Base-by-base conservation (phyloP, 805 yeast species). In the Metschnikowia gelsemii region DNA sequence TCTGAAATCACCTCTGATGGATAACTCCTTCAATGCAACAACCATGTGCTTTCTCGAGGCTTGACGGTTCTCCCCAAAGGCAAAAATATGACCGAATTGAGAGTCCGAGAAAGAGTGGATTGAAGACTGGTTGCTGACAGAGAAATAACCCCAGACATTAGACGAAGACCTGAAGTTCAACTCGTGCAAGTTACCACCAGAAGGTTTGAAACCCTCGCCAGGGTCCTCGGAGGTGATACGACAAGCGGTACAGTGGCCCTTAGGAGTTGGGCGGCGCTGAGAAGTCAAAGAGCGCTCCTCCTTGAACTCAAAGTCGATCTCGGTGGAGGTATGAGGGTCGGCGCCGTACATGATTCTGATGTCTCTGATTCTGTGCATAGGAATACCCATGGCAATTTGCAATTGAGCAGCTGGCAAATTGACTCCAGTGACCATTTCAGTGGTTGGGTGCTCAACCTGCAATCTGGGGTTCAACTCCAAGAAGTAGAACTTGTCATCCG, bases 381-480 rank as follows among this genome's bases (percentile, higher is more conserved):
- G 98, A 46, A 93, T 80, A 79, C 99, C 99, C 99, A 93, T 93
- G 50, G 99, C 98, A 68, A 93, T 87, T 72, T 93, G 99, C 54
- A 93, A 79, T 72, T 93, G 99, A 27, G 99, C 96, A 44, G 97
- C 96, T 21, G 99, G 99, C 63, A 93, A 76, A 62, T 93, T 95
- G 40, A 93, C 97, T 52, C 99, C 99, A 18, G 96, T 84, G 43
- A 89, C 99, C 99, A 93, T 93, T 73, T 93, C 99, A 29, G 99
- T 93, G 32, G 99, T 93, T 59, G 99, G 99, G 76, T 93, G 99
- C 77, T 93, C 99, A 46, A 93, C 99, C 75, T 93, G 99, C 65
- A 93, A 77, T 76, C 99, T 87, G 58, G 99, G 99, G 66, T 93
- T 93, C 64, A 93, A 78, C 72, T 93, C 99, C 63, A 93, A 76